phyloP scores from a whole-genome alignment of 169 alveolate species.

The Theileria annulata region DNA sequence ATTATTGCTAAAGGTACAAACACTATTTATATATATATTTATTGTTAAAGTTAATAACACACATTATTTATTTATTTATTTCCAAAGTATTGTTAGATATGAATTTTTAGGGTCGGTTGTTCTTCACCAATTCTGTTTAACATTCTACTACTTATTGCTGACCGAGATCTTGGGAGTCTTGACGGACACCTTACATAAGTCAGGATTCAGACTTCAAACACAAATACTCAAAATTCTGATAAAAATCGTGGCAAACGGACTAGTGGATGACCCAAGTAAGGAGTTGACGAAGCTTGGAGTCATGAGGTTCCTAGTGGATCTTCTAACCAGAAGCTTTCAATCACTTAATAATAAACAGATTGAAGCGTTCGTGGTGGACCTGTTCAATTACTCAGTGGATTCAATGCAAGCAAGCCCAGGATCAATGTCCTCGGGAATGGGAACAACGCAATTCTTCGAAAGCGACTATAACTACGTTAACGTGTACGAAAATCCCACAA shows the following conservation, averaged over 20 bases:
- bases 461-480: conserved; percentile 13
- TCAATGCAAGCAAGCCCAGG: background rate
- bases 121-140: conserved; percentile 77
- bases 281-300: conserved; percentile 55
- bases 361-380: conserved; percentile 66
- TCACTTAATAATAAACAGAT: conserved; percentile 52
- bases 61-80: no score
- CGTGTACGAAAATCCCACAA: conserved; percentile 6
- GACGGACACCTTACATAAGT: conserved; percentile 89
- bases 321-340: conserved; percentile 52
- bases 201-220: conserved; percentile 89
- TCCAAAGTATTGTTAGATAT: no score
- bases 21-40: no score
- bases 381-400: conserved; percentile 61
- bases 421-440: background rate
- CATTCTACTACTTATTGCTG: conserved; percentile 80
- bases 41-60: no score
- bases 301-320: conserved; percentile 57
- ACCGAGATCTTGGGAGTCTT: conserved; percentile 84
- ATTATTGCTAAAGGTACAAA: conserved; percentile 43
- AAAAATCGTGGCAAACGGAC: conserved; percentile 50
- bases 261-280: conserved; percentile 52
- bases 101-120: conserved; percentile 33
- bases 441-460: background rate
- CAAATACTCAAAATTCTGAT: conserved; percentile 53